phyloP scores from a whole-genome alignment of 2,329 filamentous ascomycete species.

The Chaetomium sp. region DNA sequence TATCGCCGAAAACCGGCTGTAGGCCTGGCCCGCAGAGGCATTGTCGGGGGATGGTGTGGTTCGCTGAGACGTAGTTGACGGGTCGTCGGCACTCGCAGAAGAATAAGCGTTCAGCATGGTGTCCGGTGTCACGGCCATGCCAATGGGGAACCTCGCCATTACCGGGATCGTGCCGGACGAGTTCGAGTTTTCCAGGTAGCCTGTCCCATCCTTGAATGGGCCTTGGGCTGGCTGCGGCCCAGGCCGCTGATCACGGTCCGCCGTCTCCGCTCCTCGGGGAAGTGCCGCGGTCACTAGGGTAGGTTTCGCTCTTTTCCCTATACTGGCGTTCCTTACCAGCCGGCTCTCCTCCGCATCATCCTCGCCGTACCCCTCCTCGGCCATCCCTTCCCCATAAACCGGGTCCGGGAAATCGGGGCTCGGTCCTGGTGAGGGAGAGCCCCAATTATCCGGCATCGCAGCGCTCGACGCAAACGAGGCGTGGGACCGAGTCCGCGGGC shows the following conservation, averaged over 20 bases:
- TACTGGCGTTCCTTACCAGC: conserved; percentile 62
- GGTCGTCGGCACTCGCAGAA: conserved; percentile 50
- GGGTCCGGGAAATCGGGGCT: conserved; percentile 53
- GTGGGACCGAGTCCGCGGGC: conserved; percentile 58
- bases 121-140: conserved; percentile 45
- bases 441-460: conserved; percentile 71
- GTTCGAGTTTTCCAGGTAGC: conserved; percentile 50
- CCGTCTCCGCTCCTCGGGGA: conserved; percentile 34
- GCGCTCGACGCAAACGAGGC: conserved; percentile 72
- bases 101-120: conserved; percentile 55
- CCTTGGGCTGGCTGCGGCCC: conserved; percentile 43
- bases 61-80: conserved; percentile 38
- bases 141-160: conserved; percentile 33
- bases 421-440: conserved; percentile 49
- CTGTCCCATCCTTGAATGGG: conserved; percentile 49
- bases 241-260: conserved; percentile 40
- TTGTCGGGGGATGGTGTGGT: conserved; percentile 34
- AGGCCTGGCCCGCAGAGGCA: conserved; percentile 38
- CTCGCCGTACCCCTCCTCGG: conserved; percentile 51
- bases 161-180: conserved; percentile 49
- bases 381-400: conserved; percentile 53
- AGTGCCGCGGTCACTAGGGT: conserved; percentile 52
- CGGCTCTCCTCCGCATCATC: conserved; percentile 57
- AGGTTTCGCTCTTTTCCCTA: conserved; percentile 62
- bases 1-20: conserved; percentile 57